Evolutionary conservation across 108 stramenopile genomes (phyloP), one percentile per base, ranked within the genome.

Genomic region (Cyclotella choctawhatcheeana): DNA sequence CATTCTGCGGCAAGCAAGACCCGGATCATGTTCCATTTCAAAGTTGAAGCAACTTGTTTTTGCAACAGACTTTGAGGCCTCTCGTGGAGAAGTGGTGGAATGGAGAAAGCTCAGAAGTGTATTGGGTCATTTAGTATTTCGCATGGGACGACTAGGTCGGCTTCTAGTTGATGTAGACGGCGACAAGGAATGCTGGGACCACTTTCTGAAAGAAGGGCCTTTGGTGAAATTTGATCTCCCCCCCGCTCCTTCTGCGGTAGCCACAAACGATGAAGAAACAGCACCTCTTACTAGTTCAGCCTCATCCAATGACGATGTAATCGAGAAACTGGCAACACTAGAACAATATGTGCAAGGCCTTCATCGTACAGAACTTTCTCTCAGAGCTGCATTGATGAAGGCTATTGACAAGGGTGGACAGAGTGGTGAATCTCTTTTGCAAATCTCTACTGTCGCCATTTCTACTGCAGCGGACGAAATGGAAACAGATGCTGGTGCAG

Each of bases 381-480:
- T 93, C 10, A 79, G 92, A 22, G 29, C 54, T 2, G 33, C 89
- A 47, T 44, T 93, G 24, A 68, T 86, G 55, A 67, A 81, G 26
- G 70, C 81, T 2, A 58, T 77, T 44, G 69, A 90, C 30, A 79
- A 83, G 29, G 65, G 66, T 13, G 68, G 60, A 33, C 56, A 69
- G 44, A 65, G 60, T 61, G 67, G 67, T 17, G 60, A 80, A 27
- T 69, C 69, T 0, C 30, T 81, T 47, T 62, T 60, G 64, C 87
- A 69, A 56, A 60, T 81, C 35, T 76, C 71, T 71, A 89, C 58
- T 27, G 77, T 61, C 13, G 75, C 88, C 0, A 81, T 94, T 21
- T 85, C 93, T 4, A 89, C 86, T 25, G 88, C 88, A 12, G 89
- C 89, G 1, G 93, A 94, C 58, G 93, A 94, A 69, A 76, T 85